Evolutionary conservation across 306 rosid genomes (phyloP), one percentile per base, ranked within the genome.

Genomic region (Cicer chorassanicum): DNA sequence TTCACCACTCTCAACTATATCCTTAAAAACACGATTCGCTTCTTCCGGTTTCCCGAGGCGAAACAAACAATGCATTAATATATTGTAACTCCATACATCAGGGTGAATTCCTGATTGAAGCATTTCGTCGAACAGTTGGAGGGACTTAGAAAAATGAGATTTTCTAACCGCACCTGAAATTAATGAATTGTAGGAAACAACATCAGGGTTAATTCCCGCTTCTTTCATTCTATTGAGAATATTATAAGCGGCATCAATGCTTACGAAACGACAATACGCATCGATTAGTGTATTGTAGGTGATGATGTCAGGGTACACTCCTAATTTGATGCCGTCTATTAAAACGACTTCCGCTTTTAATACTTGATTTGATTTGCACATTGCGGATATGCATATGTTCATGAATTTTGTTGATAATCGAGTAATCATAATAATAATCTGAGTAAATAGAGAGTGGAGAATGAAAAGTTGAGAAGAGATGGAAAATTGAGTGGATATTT

Each of bases 221-320:
- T 89, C 87, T 50, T 56, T 87, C 93, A 93, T 91, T 81, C 96
- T 85, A 61, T 40, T 19, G 44, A 93, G 74, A 77, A 93, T 67
- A 11, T 78, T 70, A 68, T 87, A 78, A 29, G 87, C 97, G 3
- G 64, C 79, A 56, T 93, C 91, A 18, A 88, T 3, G 73, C 87
- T 59, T 8, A 79, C 82, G 73, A 88, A 79, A 55, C 87, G 92
- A 50, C 92, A 88, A 81, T 88, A 88, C 0, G 90, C 93, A 78
- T 84, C 80, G 49, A 93, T 67, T 51, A 91, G 83, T n/a, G 91
- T 87, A 78, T 93, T 93, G 89, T 87, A 93, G 1, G 98, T 89
- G 4, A 83, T 82, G 6, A 82, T 83, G 68, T 91, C 77, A 0
- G 97, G 98, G 18, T 85, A 73, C n/a, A 91, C 72, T 8, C 97